Evolutionary conservation across 2,329 filamentous ascomycete species (phyloP), one percentile per base, ranked within the genome.

Genomic region (Trichoderma aggressivum): DNA sequence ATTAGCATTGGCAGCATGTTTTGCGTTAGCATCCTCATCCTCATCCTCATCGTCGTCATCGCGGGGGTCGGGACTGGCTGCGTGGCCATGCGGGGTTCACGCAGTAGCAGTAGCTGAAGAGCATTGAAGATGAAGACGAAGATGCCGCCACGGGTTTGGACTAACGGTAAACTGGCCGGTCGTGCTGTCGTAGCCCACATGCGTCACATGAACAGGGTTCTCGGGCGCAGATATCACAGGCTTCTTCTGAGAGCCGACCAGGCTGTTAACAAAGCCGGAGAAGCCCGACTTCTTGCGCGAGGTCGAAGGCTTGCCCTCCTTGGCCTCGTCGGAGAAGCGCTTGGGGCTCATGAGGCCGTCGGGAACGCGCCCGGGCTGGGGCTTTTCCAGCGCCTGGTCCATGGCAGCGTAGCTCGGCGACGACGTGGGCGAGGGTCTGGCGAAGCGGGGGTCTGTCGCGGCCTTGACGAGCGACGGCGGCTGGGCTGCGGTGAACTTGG

Each of bases 151-250:
- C n/a, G 26, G 43, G 53, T 59, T 65, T 56, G 55, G 26, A 88
- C 91, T 79, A 86, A 97, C 94, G 71, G 95, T 98, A 81, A 97
- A 99, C 83, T 97, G 93, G 75, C 96, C 96, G 4, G 96, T 98
- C 77, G 93, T 88, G 83, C 96, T 97, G 82, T 99, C 95, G 81
- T 97, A 98, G 76, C 95, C 95, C 75, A 99, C 96, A 82, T 99
- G 96, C 71, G 95, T 98, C 77, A 99, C 93, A 82, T 98, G 96
- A 72, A 98, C 94, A 62, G 96, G 96, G 78, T 99, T 98, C 82
- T 97, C 94, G 69, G 96, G 96, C 47, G 94, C 93, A n/a, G 96
- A 98, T 77, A 99, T 99, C 81, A 95, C 90, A 60, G 96, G 94
- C 74, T 94, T 93, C 81, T 94, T 93, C 67, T 93, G 94, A 43